Base-by-base conservation (phyloP, 2,329 filamentous ascomycete species). In the Sphaerulina vaccinii region DNA sequence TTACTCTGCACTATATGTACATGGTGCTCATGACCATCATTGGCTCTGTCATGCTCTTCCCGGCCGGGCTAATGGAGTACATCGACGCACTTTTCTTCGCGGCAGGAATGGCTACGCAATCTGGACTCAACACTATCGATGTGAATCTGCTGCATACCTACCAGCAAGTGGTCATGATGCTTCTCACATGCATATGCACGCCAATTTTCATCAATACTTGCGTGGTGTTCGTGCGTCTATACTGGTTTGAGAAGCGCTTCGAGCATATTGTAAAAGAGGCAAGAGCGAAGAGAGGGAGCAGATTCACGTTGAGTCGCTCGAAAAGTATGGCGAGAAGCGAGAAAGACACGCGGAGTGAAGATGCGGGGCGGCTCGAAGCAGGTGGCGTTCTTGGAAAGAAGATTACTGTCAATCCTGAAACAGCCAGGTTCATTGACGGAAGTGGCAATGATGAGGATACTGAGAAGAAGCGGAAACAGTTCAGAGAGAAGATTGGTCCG, bases 181-280 rank as follows among this genome's bases (percentile, higher is more conserved):
- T 90, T 5, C 77, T 88, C 35, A 76, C 86, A 3, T 85, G 90
- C 77, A 62, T 89, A 10, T 84, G 86, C 21, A 95, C 90, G 44
- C 90, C 90, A 0, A 93, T 96, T 55, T 85, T 87, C 40, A 85
- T 96, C 62, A 84, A 95, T 65, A 83, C 87, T 1, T 87, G 83
- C 38, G 90, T 99, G 38, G 93, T 99, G 6, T 92, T 96, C 62
- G 79, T 97, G 11, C 87, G 93, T 21, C 77, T 99, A 1, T 96
- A 96, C 72, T 99, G 92, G 92, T 99, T 99, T 68, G 91, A 99
- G 71, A 96, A 95, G 71, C 83, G 91, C 6, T 97, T 99, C 67
- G 87, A 95, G 67, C 80, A 88, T 62, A 81, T 96, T 58, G 90
- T 87, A 11, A 79, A 79, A 27, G 88, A 95, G 62, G 84, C 88